Conservation (phyloP, 805 yeast species). For the Yarrowia alimentaria region DNA sequence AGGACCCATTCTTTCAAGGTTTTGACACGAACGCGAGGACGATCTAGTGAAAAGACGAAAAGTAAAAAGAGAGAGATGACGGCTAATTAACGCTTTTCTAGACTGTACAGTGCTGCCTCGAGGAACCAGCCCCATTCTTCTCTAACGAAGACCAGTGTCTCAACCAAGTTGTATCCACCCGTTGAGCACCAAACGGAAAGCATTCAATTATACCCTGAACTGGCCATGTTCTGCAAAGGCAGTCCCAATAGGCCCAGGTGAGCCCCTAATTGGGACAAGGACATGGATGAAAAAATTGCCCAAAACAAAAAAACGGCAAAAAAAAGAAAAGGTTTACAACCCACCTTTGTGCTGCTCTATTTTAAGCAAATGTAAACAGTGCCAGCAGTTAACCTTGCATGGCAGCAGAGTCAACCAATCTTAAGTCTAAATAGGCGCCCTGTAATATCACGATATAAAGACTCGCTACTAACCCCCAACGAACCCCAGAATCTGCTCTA, state of each 20-base stretch:
- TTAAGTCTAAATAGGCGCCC: too few species aligned
- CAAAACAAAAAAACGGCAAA: neutral
- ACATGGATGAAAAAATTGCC: too few species aligned
- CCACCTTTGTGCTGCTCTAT: constrained; percentile 13
- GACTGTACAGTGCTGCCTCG: constrained; percentile 5
- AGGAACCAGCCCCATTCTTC: constrained; percentile 2
- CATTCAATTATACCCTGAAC: too few species aligned
- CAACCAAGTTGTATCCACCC: too few species aligned
- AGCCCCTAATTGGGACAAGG: neutral
- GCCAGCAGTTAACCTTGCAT: constrained; percentile 13
- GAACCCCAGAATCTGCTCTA: neutral
- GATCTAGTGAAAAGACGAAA: too few species aligned
- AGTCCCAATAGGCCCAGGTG: constrained; percentile 10
- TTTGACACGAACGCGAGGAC: neutral
- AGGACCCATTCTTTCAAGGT: neutral
- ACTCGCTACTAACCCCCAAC: neutral
- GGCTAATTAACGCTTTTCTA: neutral
- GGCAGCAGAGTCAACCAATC: too few species aligned
- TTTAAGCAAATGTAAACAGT: constrained; percentile 7
- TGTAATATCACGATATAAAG: too few species aligned
- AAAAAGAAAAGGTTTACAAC: constrained; percentile 1
- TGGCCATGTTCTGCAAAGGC: too few species aligned
- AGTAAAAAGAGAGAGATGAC: neutral
- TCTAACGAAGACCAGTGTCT: too few species aligned
- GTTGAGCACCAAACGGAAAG: too few species aligned